Evolutionary conservation across 805 yeast genomes (phyloP).

Genomic region (Lipomyces lipofer): DNA sequence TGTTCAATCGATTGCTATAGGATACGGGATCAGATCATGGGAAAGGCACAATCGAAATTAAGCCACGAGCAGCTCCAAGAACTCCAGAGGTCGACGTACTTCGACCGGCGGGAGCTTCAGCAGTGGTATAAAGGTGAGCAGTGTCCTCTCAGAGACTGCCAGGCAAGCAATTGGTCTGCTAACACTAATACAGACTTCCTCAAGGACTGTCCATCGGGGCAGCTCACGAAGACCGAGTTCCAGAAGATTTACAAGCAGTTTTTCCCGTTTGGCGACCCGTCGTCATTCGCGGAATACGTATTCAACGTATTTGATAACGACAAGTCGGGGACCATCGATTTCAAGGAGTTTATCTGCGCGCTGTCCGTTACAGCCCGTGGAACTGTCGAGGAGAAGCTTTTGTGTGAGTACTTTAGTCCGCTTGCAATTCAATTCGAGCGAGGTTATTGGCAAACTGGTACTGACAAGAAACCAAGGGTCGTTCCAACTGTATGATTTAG

Average conservation of each 20-base stretch:
- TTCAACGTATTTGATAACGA: conserved; percentile 88
- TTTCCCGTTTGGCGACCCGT: conserved; percentile 97
- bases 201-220: conserved; percentile 92
- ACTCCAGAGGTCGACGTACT: conserved; percentile 81
- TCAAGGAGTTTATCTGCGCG: conserved; percentile 88
- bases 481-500: conserved; percentile 81
- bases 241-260: conserved; percentile 91
- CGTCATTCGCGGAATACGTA: conserved; percentile 82
- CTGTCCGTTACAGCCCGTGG: conserved; percentile 86
- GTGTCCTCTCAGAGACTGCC: not conserved
- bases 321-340: conserved; percentile 77
- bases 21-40: too few species aligned
- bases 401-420: conserved; percentile 18
- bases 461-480: too few species aligned
- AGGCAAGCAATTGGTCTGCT: not conserved
- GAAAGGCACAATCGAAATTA: conserved; percentile 88
- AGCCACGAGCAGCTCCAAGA: conserved; percentile 86
- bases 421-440: too few species aligned
- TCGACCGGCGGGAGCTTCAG: conserved; percentile 89
- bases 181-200: conserved; percentile 54
- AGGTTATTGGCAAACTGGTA: too few species aligned
- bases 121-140: conserved; percentile 88
- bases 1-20: too few species aligned
- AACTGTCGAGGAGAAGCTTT: conserved; percentile 65
- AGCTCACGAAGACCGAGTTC: conserved; percentile 81